Base-by-base conservation (phyloP, 371 early-diverging fungal genomes). In the Funneliformis caledonium region DNA sequence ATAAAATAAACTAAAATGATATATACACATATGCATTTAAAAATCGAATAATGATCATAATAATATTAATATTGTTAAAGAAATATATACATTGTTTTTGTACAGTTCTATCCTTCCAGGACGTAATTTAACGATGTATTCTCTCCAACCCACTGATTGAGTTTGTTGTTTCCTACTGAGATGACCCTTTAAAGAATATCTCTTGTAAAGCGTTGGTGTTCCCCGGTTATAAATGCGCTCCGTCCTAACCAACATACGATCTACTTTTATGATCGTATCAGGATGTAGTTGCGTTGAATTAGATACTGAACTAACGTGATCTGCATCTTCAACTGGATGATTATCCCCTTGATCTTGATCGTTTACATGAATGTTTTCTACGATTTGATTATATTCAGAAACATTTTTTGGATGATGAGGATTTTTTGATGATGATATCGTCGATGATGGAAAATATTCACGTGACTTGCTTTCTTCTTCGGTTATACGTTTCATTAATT, bases 111-210 rank as follows among this genome's bases (percentile, higher is more conserved):
- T 16, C 48, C 2, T 45, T 62, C 33, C 77, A 19, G 64, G 31
- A 47, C 16, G n/a, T 45, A 76, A 47, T 16, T 33, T 65, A 37
- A 76, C 77, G 22, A 45, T 76, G 31, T 76, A 76, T 47, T 76
- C 77, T 76, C 33, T 76, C 77, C 77, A 76, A 62, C 47, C 77
- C 19, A 16, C 2, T 7, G 76, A 75, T 12, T 61, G 12, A 60
- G 60, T 43, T 56, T 19, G 19, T 19, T 56, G 4, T 56, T 56
- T 56, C 0, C n/a, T 56, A 56, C 1, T 7, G 19, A 11, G 2
- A 60, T 50, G 42, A 11, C 47, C 42, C 19, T 31, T 75, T 61
- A 45, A 75, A 10, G 31, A 59, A 9, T 14, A 26, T 47, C 31
- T 22, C 26, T 60, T n/a, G 42, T 60, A 37, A 4, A 26, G 31